Evolutionary conservation across 345 rosid species (phyloP).

Genomic region (Syzygium grande): DNA sequence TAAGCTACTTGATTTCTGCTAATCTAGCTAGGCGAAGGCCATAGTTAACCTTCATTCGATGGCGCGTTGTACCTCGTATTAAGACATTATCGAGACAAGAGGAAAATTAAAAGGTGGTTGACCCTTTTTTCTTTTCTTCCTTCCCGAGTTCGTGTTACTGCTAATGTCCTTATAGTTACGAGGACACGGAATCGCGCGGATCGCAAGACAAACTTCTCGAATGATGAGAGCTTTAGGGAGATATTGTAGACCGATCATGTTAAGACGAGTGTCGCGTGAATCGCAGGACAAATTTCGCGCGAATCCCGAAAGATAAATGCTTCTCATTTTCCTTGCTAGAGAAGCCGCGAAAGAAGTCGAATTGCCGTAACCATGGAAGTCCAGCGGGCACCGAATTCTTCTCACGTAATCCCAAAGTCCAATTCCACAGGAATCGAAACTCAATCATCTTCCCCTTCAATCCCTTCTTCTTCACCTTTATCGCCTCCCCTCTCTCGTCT

Average conservation of each 20-base stretch:
- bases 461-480: neutral
- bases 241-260: rapidly evolving
- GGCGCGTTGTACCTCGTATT: too few relatives aligned
- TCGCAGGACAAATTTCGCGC: neutral
- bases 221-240: neutral
- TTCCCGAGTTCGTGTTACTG: too few relatives aligned
- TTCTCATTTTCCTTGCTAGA: neutral
- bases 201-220: neutral
- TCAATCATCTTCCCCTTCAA: neutral
- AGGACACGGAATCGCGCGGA: too few relatives aligned
- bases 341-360: neutral
- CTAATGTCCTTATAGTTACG: too few relatives aligned
- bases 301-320: neutral
- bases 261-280: neutral
- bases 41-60: too few relatives aligned
- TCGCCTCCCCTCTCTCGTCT: neutral
- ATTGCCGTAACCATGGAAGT: neutral
- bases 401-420: neutral
- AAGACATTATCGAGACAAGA: too few relatives aligned
- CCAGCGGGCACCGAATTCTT: neutral
- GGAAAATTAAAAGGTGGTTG: too few relatives aligned
- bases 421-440: neutral
- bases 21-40: too few relatives aligned
- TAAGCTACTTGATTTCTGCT: too few relatives aligned
- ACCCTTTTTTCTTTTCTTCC: too few relatives aligned